Percentiles rank a stretch among this genome's conserved stretches.
phyloP scores from a whole-genome alignment of 2,329 filamentous ascomycete genomes.

The Penicillium sp. region DNA sequence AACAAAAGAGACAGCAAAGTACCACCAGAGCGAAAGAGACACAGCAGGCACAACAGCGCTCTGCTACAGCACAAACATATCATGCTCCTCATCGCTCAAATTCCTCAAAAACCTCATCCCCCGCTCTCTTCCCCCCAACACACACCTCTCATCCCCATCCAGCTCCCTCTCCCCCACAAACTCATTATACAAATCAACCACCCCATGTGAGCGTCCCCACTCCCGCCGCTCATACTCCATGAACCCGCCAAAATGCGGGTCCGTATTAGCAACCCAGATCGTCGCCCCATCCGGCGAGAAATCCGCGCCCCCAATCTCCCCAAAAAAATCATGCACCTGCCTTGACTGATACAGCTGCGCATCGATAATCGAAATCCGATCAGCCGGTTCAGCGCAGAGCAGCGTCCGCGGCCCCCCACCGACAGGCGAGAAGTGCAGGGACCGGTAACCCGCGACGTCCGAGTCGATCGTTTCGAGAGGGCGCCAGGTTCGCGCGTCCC shows the following conservation, averaged over 20 bases:
- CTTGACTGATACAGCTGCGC: slow-evolving; percentile 47
- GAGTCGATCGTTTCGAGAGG: slow-evolving; percentile 46
- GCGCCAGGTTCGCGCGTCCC: slow-evolving; percentile 50
- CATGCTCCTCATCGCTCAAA: slow-evolving; percentile 39
- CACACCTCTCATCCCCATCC: slow-evolving; percentile 41
- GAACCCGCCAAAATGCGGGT: slow-evolving; percentile 48
- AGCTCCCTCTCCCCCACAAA: slow-evolving; percentile 41
- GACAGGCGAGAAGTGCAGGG: slow-evolving; percentile 49
- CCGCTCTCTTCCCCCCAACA: slow-evolving; percentile 39
- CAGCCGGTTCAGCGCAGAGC: slow-evolving; percentile 49
- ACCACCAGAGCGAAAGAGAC: no score
- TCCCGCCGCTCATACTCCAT: slow-evolving; percentile 48
- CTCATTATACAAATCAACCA: slow-evolving; percentile 41
- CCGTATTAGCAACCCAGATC: slow-evolving; percentile 51
- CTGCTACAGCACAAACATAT: slow-evolving; percentile 38
- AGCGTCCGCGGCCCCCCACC: slow-evolving; percentile 49
- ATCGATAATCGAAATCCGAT: slow-evolving; percentile 50
- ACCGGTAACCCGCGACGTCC: slow-evolving; percentile 50
- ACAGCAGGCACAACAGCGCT: no score
- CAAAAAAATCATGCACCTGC: slow-evolving; percentile 52
- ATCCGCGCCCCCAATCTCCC: slow-evolving; percentile 50
- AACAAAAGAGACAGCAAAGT: neutral
- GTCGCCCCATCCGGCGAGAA: slow-evolving; percentile 46
- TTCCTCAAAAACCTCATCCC: slow-evolving; percentile 39
- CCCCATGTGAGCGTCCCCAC: slow-evolving; percentile 41